Evolutionary conservation across 2,329 filamentous ascomycete genomes (phyloP).

Genomic region (Fusarium siculi): DNA sequence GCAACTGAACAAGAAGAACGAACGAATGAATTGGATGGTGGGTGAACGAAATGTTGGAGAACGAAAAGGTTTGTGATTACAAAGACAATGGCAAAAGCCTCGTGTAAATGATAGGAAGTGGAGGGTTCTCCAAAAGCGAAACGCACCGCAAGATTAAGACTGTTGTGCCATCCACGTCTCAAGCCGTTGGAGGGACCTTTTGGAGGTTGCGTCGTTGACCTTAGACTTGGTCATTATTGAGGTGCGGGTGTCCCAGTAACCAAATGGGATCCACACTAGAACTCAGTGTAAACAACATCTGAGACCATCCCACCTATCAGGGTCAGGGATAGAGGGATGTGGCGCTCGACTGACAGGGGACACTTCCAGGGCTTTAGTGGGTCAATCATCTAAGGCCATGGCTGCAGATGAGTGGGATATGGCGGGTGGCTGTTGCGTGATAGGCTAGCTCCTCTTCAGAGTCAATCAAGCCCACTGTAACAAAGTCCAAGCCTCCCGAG

Average conservation of each 20-base stretch:
- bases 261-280: slow-evolving; percentile 32
- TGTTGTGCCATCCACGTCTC: slow-evolving; percentile 29
- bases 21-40: not conserved
- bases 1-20: slow-evolving; percentile 12
- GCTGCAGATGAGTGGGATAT: slow-evolving; percentile 13
- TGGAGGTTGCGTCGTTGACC: slow-evolving; percentile 33
- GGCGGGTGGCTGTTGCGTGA: slow-evolving; percentile 10
- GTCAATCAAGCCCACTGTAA: slow-evolving; percentile 10
- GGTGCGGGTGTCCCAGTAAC: slow-evolving; percentile 39
- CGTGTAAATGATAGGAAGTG: slow-evolving; percentile 5
- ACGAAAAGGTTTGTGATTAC: slow-evolving; percentile 2
- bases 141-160: slow-evolving; percentile 9
- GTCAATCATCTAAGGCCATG: slow-evolving; percentile 11
- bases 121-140: slow-evolving; percentile 17
- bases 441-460: slow-evolving; percentile 4
- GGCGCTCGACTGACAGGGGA: slow-evolving; percentile 32
- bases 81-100: slow-evolving; percentile 5
- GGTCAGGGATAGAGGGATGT: slow-evolving; percentile 20
- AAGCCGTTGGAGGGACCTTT: slow-evolving; percentile 28
- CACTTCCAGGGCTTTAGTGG: slow-evolving; percentile 21
- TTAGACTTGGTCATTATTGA: slow-evolving; percentile 14
- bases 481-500: slow-evolving; percentile 29
- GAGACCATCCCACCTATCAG: slow-evolving; percentile 38
- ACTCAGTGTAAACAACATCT: slow-evolving; percentile 42
- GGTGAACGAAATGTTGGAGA: not conserved